Conservation (phyloP, 345 rosid species). For the Excoecaria agallocha region DNA sequence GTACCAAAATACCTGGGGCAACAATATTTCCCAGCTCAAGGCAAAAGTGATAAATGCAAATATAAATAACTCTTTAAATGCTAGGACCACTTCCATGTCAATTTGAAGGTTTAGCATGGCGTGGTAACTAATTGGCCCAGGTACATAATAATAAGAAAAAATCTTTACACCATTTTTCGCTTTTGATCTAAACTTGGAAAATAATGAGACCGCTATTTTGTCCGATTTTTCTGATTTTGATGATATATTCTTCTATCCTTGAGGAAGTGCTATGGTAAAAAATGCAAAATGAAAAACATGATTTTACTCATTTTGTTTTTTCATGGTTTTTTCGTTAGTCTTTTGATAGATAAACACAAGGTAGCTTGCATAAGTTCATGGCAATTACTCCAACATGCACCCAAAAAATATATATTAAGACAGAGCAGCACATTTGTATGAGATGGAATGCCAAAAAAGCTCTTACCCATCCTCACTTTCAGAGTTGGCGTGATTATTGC, state of each 20-base stretch:
- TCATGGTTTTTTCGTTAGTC: not conserved
- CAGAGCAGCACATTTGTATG: not conserved
- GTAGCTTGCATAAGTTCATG: not conserved
- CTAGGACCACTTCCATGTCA: not conserved
- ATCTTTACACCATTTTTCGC: not conserved
- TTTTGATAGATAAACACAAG: not conserved
- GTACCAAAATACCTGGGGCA: not conserved
- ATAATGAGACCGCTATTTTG: not conserved
- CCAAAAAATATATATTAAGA: not conserved
- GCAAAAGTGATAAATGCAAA: not conserved
- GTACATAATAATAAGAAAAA: not conserved
- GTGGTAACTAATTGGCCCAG: not conserved
- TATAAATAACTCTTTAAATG: not conserved
- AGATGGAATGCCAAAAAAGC: slow-evolving; percentile 5
- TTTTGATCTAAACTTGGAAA: not conserved
- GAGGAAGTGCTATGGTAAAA: not conserved
- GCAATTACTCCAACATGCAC: not conserved
- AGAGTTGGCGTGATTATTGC: slow-evolving; percentile 18
- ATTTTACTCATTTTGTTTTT: not conserved
- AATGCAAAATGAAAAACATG: not conserved
- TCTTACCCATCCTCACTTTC: slow-evolving; percentile 41
- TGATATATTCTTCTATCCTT: not conserved
- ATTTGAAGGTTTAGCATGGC: not conserved
- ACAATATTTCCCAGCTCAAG: not conserved
- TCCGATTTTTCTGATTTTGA: not conserved